Base-by-base conservation (phyloP, 2,329 filamentous ascomycete genomes). In the Penicillium fuscoglaucum region DNA sequence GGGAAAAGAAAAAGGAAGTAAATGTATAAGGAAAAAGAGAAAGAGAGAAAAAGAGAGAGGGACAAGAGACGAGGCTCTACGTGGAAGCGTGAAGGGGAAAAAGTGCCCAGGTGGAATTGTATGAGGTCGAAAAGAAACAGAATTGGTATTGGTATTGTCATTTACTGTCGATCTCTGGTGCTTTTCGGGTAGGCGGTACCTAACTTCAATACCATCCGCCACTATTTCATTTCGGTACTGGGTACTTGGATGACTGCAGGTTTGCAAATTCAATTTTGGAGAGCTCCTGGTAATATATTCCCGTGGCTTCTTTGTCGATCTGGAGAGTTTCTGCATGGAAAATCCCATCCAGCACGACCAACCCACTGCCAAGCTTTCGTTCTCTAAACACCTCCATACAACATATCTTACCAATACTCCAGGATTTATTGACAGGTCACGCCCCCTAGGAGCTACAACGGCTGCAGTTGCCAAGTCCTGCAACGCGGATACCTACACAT, bases 41-140 rank as follows among this genome's bases (percentile, higher is more conserved):
- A 6, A 19, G 15, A 40, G 9, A 39, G n/a, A 59, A 49, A 61
- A 46, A 56, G 56, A 49, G 24, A 40, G 45, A 45, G 24, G 26
- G 50, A 45, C 55, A 37, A 57, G 57, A 59, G 58, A 55, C 54
- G 39, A 57, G 19, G 40, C 54, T 57, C 40, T 54, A 54, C 52
- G 59, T 53, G 59, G 52, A 60, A 60, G 60, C 58, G 60, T 59
- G 61, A 58, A 64, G 61, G 60, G 58, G 59, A 61, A 62, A 63
- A 64, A 65, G 59, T 65, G 54, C 40, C 62, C 47, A 57, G 55
- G 60, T 52, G 54, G 60, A 54, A 55, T 55, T 55, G 48, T 35
- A 53, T 59, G 55, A 54, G 58, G 53, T 45, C 41, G 44, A 60
- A 58, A 58, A 64, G 62, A 65, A 63, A 60, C 59, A 47, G 59